These are phyloP conservation scores for Rhododendron ovatum DNA, from an alignment of 148 eudicot species.

Conservation along the genomic window DNA sequence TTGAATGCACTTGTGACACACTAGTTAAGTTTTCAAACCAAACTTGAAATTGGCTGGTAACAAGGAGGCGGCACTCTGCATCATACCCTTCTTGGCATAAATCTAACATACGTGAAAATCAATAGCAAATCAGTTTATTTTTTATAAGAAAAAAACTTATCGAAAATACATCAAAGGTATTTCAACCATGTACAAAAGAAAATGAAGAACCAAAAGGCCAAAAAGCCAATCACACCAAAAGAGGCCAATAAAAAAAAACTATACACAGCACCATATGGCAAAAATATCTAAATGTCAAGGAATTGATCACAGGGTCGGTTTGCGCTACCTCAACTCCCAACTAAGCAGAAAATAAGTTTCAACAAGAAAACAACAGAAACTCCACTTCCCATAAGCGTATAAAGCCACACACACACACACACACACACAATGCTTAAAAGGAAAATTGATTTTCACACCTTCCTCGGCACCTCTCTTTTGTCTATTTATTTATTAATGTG, in stretches of 20 bases:
- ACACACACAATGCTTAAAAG: too few relatives aligned
- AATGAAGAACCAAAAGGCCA: not conserved
- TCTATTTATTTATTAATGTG: too few relatives aligned
- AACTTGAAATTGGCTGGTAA: not conserved
- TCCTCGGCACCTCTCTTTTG: too few relatives aligned
- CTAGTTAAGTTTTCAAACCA: not conserved
- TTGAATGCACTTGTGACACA: not conserved
- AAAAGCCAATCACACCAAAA: not conserved
- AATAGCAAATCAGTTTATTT: not conserved
- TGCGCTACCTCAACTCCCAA: not conserved
- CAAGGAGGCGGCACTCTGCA: not conserved
- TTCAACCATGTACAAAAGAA: not conserved
- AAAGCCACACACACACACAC: not conserved
- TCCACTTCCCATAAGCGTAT: not conserved
- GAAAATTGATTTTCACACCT: too few relatives aligned
- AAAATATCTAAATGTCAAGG: not conserved
- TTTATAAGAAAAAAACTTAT: not conserved
- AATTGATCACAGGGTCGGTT: not conserved
- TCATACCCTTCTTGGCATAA: not conserved
- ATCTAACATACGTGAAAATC: not conserved
- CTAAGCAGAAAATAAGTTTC: not conserved
- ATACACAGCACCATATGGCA: not conserved
- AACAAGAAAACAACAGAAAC: not conserved
- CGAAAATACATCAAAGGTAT: not conserved
- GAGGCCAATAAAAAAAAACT: not conserved